Evolutionary conservation across 2,329 filamentous ascomycete species (phyloP), one percentile per base, ranked within the genome.

Genomic region (Colletotrichum gloeosporioides): DNA sequence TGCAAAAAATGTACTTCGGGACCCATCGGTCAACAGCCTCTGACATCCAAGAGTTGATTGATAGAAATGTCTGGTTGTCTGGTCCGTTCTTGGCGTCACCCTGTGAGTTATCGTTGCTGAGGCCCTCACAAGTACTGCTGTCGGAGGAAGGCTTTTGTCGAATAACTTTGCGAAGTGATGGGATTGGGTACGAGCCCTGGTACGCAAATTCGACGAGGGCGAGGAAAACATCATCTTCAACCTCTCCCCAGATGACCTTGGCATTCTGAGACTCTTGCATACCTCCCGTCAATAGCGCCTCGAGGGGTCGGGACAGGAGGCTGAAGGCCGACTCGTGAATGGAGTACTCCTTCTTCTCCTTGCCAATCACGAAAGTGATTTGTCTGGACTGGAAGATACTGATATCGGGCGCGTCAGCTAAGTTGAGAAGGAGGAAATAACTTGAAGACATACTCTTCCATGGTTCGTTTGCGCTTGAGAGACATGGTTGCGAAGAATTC

Each of bases 251-350:
- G 2, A 53, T 4, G 7, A 69, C 49, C 3, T 25, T 61, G 8
- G 27, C 53, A 12, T 68, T 8, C 4, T 25, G 13, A 13, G 64
- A 29, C 3, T 69, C 63, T 25, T 61, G 8, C n/a, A 29, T 61
- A 0, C 55, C 64, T 0, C 49, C 34, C 2, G 13, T 29, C 7
- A 73, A 55, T 29, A 73, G 12, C 1, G 55, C 18, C 9, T 39
- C 16, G 6, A 73, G 53, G 15, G 64, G 34, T 13, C 9, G 29
- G 5, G 71, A 69, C 12, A 73, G 36, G 6, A 2, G 29, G 9
- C 16, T 62, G 22, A 73, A 63, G 12, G 64, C 8, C 18, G 25
- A 22, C 10, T 73, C 27, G 12, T 73, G 64, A 13, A 73, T 8
- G 27, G 15, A 6, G 59, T 49, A 71, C 8, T 55, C 22, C 2